Base-by-base conservation (phyloP, 1,139 yeast genomes). In the Wickerhamiella infanticola region DNA sequence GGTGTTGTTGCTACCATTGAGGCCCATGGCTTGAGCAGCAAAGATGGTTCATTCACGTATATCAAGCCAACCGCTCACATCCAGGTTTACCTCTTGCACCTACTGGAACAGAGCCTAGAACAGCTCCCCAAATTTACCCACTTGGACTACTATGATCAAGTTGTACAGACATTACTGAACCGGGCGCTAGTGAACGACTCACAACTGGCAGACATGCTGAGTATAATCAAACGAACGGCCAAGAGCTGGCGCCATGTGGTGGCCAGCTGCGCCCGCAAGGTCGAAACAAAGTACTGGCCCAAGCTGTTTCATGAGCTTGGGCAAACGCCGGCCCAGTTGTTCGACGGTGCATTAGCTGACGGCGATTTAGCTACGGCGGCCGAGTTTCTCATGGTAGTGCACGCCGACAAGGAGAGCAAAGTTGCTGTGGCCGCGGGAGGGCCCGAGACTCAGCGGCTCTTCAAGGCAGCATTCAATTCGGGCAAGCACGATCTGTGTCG, bases 281-380 rank as follows among this genome's bases (percentile, higher is more conserved):
- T 79, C 18, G 90, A 80, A 55, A 68, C 72, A 24, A 70, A 72
- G 45, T 73, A 74, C 51, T 80, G 88, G 88, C 61, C 66, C 13
- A 62, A 61, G 24, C 64, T 79, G 36, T 77, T 80, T 54, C 57
- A 62, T 4, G 59, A 63, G 1, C 58, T 62, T 3, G 72, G 70
- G 1, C 54, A 65, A 25, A 65, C 66, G 7, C 63, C 66, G 40
- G 56, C 45, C 9, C 51, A 47, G 37, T 53, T 68, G 40, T 68
- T 68, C 50, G 66, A 65, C 42, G 51, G 57, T 43, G 63, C 70
- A 44, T 56, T 68, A 39, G 48, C 51, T 3, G 44, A 50, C n/a
- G 61, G 60, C 7, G 61, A 63, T 41, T 58, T 69, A 18, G 60
- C 61, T 37, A 66, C 68, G 3, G 73, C 73, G 4, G 65, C 63